Conservation (phyloP, 768 basidiomycete genomes). For the Boletus edulis region DNA sequence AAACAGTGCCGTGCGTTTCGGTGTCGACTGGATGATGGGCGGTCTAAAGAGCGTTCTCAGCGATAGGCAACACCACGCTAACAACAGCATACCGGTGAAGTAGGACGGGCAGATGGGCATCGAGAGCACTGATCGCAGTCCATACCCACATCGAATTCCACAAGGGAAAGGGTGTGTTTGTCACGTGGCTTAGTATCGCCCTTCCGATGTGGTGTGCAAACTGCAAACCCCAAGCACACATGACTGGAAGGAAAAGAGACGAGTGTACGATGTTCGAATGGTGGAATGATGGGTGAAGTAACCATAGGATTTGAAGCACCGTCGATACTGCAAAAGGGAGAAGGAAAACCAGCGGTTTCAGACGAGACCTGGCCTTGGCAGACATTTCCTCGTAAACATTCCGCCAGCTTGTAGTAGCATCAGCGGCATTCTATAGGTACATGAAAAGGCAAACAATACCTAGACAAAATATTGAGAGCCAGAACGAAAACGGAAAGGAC, state of each 20-base stretch:
- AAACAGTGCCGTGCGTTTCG: conserved; percentile 60
- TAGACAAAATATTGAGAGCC: conserved; percentile 75
- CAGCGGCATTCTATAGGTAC: not conserved
- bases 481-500: conserved; percentile 68
- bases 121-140: conserved; percentile 72
- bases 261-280: conserved; percentile 73
- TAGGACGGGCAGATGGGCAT: conserved; percentile 75
- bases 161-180: conserved; percentile 76
- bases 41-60: conserved; percentile 37
- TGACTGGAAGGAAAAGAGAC: conserved; percentile 79
- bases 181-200: conserved; percentile 93
- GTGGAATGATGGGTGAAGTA: conserved; percentile 61
- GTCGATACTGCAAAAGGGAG: conserved; percentile 77
- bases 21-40: conserved; percentile 73
- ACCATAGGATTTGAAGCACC: conserved; percentile 76
- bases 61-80: conserved; percentile 1
- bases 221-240: conserved; percentile 91
- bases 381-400: conserved; percentile 73
- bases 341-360: conserved; percentile 67
- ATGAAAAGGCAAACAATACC: conserved; percentile 35
- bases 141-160: conserved; percentile 89
- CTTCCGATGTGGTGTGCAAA: conserved; percentile 88
- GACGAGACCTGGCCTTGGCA: conserved; percentile 38
- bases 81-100: conserved; percentile 55
- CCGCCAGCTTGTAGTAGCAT: conserved; percentile 50